Conservation (phyloP, 352 stramenopile genomes). For the Phytophthora melonis region DNA sequence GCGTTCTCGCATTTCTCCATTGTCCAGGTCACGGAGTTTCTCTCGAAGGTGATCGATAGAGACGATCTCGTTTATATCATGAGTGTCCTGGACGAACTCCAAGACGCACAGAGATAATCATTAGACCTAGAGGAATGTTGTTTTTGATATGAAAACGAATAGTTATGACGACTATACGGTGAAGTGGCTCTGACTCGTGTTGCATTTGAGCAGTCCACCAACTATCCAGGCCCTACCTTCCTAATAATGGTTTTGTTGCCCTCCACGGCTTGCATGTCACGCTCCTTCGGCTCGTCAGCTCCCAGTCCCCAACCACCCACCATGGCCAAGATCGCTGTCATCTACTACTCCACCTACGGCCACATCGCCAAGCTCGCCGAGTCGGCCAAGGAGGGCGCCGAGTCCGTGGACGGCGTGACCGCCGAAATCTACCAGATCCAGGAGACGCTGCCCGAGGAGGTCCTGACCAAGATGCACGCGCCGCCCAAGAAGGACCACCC, state of each 20-base stretch:
- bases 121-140: constrained; percentile 13
- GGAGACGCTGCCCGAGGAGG: constrained; percentile 25
- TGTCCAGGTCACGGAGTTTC: constrained; percentile 53
- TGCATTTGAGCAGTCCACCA: too few species aligned
- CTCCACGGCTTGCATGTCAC: too few species aligned
- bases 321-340: too few species aligned
- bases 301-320: too few species aligned
- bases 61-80: constrained; percentile 46
- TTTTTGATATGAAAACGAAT: background rate
- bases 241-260: too few species aligned
- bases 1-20: constrained; percentile 53
- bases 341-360: constrained; percentile 44
- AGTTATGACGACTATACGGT: background rate
- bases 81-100: constrained; percentile 48
- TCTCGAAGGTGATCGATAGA: constrained; percentile 53
- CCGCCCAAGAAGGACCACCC: too few species aligned
- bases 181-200: too few species aligned
- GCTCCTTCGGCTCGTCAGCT: too few species aligned
- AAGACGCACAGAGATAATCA: constrained; percentile 19
- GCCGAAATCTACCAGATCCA: constrained; percentile 36
- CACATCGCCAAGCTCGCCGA: constrained; percentile 34
- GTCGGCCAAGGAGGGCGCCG: constrained; percentile 28
- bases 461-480: background rate
- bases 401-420: constrained; percentile 34
- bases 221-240: too few species aligned